Base-by-base conservation (phyloP, 1,139 yeast species). In the Debaryomyces udenii region DNA sequence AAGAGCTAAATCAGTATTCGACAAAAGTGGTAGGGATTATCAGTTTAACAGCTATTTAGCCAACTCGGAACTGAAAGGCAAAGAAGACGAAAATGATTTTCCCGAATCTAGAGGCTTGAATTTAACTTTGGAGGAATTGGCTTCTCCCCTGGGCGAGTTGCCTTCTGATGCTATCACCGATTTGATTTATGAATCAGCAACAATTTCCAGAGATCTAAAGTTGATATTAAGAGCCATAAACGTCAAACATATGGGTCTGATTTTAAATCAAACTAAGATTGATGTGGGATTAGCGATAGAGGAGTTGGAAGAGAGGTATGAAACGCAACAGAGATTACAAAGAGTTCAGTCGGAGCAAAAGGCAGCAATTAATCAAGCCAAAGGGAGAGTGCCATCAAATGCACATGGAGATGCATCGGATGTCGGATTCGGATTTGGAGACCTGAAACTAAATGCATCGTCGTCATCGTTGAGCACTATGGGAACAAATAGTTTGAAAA, bases 121-220 rank as follows among this genome's bases (percentile, higher is more conserved):
- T 2, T 43, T 61, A 9, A 78, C 83, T 1, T 57, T 81, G 42
- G 86, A 79, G 46, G 74, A 70, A 41, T 57, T 81, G 43, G 78
- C 81, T 0, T 69, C 81, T 0, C 78, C 82, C 2, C 64, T 68
- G 38, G 67, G 82, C 0, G 71, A 77, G 4, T 64, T 77, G 6
- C 83, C 89, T 1, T 66, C 75, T 9, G 81, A 80, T 45, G 62
- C 66, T 32, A 68, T 80, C 6, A 69, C 85, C 33, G 84, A 81
- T 45, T 57, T 80, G 38, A 75, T 84, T 30, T 78, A 77, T 51
- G 87, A 84, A 49, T 66, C 77, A 2, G 81, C 83, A 1, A 77
- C 81, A 0, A 59, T 83, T 36, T 79, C 78, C 0, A 77, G 81
- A 44, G 91, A 85, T 53, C 68, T 82, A 64, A 80, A 83, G 50